Evolutionary conservation across 148 eudicot genomes (phyloP).

Genomic region (Simmondsia chinensis): DNA sequence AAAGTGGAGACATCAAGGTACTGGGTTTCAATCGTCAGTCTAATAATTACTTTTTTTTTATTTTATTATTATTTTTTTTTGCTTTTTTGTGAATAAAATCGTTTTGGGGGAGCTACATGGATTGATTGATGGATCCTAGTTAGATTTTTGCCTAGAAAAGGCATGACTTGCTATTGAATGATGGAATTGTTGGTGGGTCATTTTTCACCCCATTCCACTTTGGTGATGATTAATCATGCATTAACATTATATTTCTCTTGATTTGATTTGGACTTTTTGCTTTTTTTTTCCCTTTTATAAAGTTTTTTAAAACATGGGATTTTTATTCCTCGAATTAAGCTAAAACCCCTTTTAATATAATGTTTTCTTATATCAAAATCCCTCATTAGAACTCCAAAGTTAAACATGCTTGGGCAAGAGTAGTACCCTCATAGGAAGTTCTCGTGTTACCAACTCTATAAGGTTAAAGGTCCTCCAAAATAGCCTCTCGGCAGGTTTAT

Average conservation of each 20-base stretch:
- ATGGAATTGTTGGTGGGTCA: slow-evolving; percentile 18
- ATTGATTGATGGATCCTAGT: slow-evolving; percentile 17
- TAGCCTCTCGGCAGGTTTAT: too few relatives aligned
- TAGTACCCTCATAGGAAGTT: too few relatives aligned
- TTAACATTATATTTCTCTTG: background rate
- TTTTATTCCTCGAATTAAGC: background rate
- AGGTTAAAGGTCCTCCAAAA: too few relatives aligned
- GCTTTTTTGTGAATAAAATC: background rate
- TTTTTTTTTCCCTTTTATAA: background rate
- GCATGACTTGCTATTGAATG: slow-evolving; percentile 16
- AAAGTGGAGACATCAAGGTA: slow-evolving; percentile 78
- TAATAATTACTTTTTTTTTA: too few relatives aligned
- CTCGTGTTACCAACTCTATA: too few relatives aligned
- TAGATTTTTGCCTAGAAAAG: slow-evolving; percentile 18
- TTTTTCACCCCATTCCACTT: slow-evolving; percentile 20
- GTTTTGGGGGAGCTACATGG: slow-evolving; percentile 6
- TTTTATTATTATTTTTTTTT: background rate
- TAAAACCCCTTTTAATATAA: too few relatives aligned
- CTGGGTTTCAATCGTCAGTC: background rate
- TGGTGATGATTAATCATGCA: slow-evolving; percentile 11
- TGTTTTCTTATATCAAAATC: too few relatives aligned
- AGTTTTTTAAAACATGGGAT: too few relatives aligned
- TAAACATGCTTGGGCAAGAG: too few relatives aligned
- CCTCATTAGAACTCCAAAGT: too few relatives aligned
- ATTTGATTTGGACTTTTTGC: slow-evolving; percentile 9